Base-by-base conservation (phyloP, 2,329 filamentous ascomycete species). In the Hawksworthiomyces lignivorus region DNA sequence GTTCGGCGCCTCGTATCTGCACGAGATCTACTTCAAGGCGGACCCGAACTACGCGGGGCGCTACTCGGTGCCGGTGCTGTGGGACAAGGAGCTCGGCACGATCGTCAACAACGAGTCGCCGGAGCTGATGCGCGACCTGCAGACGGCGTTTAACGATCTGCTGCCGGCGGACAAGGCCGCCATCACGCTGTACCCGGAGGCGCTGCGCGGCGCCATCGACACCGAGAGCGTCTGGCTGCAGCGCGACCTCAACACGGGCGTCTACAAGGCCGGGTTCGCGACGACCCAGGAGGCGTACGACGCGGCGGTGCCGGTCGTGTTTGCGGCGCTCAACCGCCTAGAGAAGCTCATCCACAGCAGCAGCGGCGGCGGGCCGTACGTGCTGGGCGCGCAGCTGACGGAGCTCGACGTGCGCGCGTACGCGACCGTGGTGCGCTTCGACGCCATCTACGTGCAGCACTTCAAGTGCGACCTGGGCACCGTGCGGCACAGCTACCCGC, bases 401-500 rank as follows among this genome's bases (percentile, higher is more conserved):
- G 77, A 82, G 54, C 57, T 80, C 10, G 78, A 82, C 51, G 52
- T 82, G 17, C 61, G 73, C 10, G 64, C 71, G 0, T 82, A 75
- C 50, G 65, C 70, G 3, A 80, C 76, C 0, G 49, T 78, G 12
- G 63, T 81, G n/a, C 64, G 77, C 4, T 73, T 82, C 51, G 77
- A 82, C 48, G 60, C 67, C 3, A 70, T 77, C 4, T 82, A 82
- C 52, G 74, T 77, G 11, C 75, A 81, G 62, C 77, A 81, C 57
- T 82, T 82, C 63, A 82, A 81, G 60, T 77, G 74, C 52, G 81
- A 82, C 54, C 56, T 82, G 22, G 74, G 76, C 3, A 79, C 64
- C 10, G 69, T 82, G 31, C 61, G 78, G 6, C 70, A 75, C 51
- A 68, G 75, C 43, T 82, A 82, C 50, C 77, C 77, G 1, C 65